phyloP scores from a whole-genome alignment of 2,329 filamentous ascomycete genomes.

The Claviceps monticola region DNA sequence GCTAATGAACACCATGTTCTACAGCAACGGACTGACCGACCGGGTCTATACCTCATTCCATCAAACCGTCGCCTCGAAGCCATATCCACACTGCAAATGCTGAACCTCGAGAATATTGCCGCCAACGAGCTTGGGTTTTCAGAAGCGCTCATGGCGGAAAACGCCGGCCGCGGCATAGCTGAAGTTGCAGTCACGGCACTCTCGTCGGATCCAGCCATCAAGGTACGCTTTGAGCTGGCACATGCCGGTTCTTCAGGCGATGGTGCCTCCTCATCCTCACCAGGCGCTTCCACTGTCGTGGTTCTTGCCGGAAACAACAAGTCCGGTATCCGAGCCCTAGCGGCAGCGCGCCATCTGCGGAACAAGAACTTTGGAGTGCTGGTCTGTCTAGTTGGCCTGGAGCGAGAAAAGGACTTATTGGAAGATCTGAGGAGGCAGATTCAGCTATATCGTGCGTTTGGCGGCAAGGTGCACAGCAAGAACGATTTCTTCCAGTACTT shows the following conservation, averaged over 20 bases:
- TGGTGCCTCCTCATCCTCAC: conserved; percentile 8
- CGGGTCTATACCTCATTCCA: conserved; percentile 39
- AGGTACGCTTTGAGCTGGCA: conserved; percentile 33
- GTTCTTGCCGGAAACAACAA: conserved; percentile 94
- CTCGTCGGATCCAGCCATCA: conserved; percentile 44
- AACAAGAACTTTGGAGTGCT: conserved; percentile 72
- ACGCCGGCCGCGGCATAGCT: conserved; percentile 76
- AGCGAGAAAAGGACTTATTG: conserved; percentile 67
- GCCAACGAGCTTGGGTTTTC: conserved; percentile 75
- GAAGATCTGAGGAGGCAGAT: conserved; percentile 72
- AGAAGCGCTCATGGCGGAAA: conserved; percentile 85
- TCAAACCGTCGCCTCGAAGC: conserved; percentile 46
- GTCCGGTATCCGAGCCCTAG: conserved; percentile 70
- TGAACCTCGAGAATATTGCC: conserved; percentile 84
- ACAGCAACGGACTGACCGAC: conserved; percentile 22
- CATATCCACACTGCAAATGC: conserved; percentile 67
- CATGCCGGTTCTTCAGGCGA: conserved; percentile 22
- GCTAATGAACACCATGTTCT: conserved; percentile 16
- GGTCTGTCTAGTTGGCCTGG: conserved; percentile 71
- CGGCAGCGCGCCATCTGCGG: conserved; percentile 73
- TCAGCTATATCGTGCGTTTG: conserved; percentile 70
- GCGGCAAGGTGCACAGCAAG: conserved; percentile 56
- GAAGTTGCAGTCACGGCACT: conserved; percentile 65
- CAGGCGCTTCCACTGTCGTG: conserved; percentile 35
- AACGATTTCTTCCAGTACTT: conserved; percentile 47